phyloP scores from a whole-genome alignment of 371 early-diverging fungal species.

The Blastocladiella emersonii region DNA sequence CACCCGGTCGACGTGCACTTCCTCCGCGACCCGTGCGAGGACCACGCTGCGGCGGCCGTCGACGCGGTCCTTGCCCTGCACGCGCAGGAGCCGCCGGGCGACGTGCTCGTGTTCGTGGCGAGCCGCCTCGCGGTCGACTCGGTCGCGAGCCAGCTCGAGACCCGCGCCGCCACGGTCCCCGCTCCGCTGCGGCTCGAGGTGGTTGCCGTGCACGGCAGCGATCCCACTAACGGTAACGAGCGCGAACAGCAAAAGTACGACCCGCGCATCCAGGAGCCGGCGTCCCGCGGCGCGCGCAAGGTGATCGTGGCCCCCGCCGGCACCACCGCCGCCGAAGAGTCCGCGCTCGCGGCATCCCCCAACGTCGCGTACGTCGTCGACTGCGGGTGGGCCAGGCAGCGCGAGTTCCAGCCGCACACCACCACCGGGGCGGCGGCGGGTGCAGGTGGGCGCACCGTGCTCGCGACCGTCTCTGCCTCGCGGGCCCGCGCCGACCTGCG shows the following conservation, averaged over 20 bases:
- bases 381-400: slow-evolving; percentile 78
- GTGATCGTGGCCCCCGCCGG: slow-evolving; percentile 83
- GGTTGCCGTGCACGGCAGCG: slow-evolving; percentile 77
- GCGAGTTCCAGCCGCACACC: not conserved
- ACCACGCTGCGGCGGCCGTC: slow-evolving; percentile 46
- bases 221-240: too few relatives aligned
- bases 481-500: slow-evolving; percentile 71
- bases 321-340: slow-evolving; percentile 97
- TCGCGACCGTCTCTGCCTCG: slow-evolving; percentile 55
- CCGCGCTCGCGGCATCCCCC: slow-evolving; percentile 90
- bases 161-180: not conserved
- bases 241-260: too few relatives aligned
- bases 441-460: not conserved
- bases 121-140: slow-evolving; percentile 90
- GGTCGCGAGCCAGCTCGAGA: slow-evolving; percentile 11
- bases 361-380: slow-evolving; percentile 97
- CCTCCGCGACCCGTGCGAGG: slow-evolving; percentile 30
- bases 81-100: slow-evolving; percentile 64
- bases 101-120: slow-evolving; percentile 81
- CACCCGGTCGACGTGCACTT: slow-evolving; percentile 44
- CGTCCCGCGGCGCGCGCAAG: slow-evolving; percentile 64
- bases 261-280: slow-evolving; percentile 75
- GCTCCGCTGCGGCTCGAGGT: slow-evolving; percentile 32
- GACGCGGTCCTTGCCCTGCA: slow-evolving; percentile 54
- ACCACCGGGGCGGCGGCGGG: too few relatives aligned